Conservation (phyloP, 2,329 filamentous ascomycete genomes). For the Pestalotiopsis sp. region DNA sequence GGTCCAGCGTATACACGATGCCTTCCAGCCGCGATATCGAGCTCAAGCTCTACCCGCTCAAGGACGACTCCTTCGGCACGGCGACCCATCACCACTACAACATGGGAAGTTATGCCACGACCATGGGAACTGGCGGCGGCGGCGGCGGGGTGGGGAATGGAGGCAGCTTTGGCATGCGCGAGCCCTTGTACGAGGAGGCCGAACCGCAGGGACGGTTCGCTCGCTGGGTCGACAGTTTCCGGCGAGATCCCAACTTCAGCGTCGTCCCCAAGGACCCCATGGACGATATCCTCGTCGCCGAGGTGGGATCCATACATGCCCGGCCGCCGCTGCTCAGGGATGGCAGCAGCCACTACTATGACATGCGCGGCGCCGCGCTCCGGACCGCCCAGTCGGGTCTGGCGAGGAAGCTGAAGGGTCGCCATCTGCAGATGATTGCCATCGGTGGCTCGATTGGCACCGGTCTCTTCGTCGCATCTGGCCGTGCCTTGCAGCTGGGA, state of each 20-base stretch:
- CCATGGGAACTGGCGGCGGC: constrained; percentile 17
- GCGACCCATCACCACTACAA: constrained; percentile 3
- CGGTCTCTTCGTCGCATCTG: constrained; percentile 85
- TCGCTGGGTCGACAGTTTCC: constrained; percentile 64
- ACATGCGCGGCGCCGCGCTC: constrained; percentile 61
- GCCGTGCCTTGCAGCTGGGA: constrained; percentile 68
- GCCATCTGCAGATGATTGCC: constrained; percentile 96
- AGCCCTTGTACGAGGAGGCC: constrained; percentile 46
- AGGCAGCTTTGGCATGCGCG: constrained; percentile 54
- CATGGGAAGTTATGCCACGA: constrained; percentile 3
- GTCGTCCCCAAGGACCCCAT: constrained; percentile 50
- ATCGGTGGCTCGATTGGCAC: constrained; percentile 90
- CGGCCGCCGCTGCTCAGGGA: constrained; percentile 28
- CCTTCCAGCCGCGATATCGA: constrained; percentile 12
- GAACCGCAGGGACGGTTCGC: constrained; percentile 35
- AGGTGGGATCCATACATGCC: constrained; percentile 28
- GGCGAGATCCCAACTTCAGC: constrained; percentile 56
- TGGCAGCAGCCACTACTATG: constrained; percentile 50
- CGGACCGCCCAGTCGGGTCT: constrained; percentile 78
- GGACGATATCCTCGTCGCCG: constrained; percentile 28
- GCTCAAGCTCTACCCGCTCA: constrained; percentile 9
- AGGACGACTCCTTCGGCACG: constrained; percentile 11
- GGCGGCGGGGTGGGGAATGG: constrained; percentile 34
- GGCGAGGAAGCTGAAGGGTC: constrained; percentile 75
- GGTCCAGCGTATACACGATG: not conserved